Base-by-base conservation (phyloP, 148 eudicot genomes). In the Rhododendron molle region DNA sequence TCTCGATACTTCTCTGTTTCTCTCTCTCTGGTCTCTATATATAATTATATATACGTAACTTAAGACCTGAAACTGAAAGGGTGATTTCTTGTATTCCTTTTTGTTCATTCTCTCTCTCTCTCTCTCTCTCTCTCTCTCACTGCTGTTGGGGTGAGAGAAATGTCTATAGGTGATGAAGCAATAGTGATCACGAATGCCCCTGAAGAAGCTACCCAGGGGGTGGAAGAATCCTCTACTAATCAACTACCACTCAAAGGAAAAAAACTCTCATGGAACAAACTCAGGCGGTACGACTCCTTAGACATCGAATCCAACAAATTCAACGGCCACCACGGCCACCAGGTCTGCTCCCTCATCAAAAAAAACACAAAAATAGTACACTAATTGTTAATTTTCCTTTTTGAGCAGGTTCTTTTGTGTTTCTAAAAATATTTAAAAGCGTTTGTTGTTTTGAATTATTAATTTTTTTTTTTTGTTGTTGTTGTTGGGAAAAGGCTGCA, bases 261-360 rank as follows among this genome's bases (percentile, higher is more conserved):
- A 49, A 80, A 71, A 18, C 58, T 46, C n/a, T 85, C 87, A 0
- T 80, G 36, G 83, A 10, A 71, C 32, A 80, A 49, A 36, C 80
- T 85, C 11, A 32, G 28, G 44, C 83, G 87, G 1, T 49, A 18
- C 40, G 87, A 85, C 40, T 85, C 87, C 23, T 52, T 85, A 67
- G 87, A 85, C 81, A 50, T 85, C 32, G 87, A 85, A 50, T 69
- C 87, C n/a, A 10, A 78, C 58, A 47, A 32, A 16, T 1, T 85
- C 26, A 32, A 21, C 38, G 20, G 38, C 32, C 50, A 21, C 32
- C 30, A 14, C 28, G 38, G 28, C 32, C 69, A 49, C 81, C 62
- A 84, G 74, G 81, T 76, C 28, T 54, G 65, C 28, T 18, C 60
- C 54, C 65, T 5, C 0, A 9, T 1, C 9, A 46, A 9, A 46